Evolutionary conservation across 2,329 filamentous ascomycete genomes (phyloP).

Genomic region (Botryotinia narcissicola): DNA sequence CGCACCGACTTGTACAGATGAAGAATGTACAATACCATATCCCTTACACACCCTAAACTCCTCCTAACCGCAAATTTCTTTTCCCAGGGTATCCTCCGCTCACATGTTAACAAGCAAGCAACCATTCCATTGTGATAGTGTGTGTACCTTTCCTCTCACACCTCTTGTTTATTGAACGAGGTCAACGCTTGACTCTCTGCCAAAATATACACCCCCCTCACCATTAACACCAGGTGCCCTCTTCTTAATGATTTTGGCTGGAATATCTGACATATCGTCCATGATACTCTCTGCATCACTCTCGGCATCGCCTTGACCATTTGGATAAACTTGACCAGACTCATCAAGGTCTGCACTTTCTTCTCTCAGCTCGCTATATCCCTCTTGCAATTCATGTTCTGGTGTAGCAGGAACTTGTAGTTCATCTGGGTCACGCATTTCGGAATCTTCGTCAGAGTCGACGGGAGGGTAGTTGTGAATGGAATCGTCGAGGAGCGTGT

Average conservation of each 20-base stretch:
- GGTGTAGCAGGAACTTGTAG: constrained; percentile 9
- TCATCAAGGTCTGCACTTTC: constrained; percentile 1
- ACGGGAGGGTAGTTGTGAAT: neutral
- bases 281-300: constrained; percentile 6
- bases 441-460: neutral
- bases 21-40: neutral
- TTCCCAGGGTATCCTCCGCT: constrained; percentile 13
- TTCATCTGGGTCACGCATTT: constrained; percentile 10
- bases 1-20: neutral
- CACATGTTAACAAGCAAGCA: neutral
- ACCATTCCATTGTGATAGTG: neutral
- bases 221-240: neutral
- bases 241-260: constrained; percentile 2
- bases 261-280: constrained; percentile 16
- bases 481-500: neutral
- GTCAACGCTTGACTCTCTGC: neutral
- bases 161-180: neutral
- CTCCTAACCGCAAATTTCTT: neutral
- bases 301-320: neutral
- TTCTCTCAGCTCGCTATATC: neutral
- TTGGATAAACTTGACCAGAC: constrained; percentile 3
- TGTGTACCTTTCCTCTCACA: neutral
- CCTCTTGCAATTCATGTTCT: constrained; percentile 6
- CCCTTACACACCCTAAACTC: neutral
- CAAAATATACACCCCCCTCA: neutral